Conservation (phyloP, 2,329 filamentous ascomycete species). For the Xylaria polymorpha region DNA sequence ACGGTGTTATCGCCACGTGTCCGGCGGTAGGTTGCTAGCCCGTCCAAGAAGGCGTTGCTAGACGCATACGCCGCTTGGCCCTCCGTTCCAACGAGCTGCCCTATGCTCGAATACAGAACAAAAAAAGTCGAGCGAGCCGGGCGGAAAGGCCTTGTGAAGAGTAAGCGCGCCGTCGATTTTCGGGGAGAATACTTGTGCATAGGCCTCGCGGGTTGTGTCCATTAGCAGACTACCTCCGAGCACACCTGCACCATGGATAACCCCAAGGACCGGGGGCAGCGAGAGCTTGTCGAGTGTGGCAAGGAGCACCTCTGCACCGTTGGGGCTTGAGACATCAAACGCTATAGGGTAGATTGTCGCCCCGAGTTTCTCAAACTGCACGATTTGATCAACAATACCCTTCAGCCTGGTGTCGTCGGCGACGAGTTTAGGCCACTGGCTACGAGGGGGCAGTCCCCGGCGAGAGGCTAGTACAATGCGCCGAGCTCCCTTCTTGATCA, state of each 20-base stretch:
- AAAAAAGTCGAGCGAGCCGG: constrained; percentile 50
- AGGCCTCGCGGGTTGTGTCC: constrained; percentile 47
- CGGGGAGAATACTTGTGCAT: constrained; percentile 50
- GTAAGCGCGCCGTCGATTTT: constrained; percentile 51
- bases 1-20: constrained; percentile 54
- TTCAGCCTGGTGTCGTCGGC: constrained; percentile 31
- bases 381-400: constrained; percentile 43
- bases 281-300: constrained; percentile 48
- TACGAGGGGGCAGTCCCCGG: constrained; percentile 51
- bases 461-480: constrained; percentile 56
- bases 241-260: constrained; percentile 56
- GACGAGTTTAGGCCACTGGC: constrained; percentile 43
- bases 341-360: constrained; percentile 50
- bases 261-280: constrained; percentile 54
- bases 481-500: constrained; percentile 55
- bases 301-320: constrained; percentile 42
- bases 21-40: constrained; percentile 47
- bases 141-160: constrained; percentile 47
- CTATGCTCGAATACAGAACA: constrained; percentile 49
- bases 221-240: constrained; percentile 53
- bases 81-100: constrained; percentile 40
- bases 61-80: constrained; percentile 48
- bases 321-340: constrained; percentile 50
- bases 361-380: constrained; percentile 49
- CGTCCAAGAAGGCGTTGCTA: constrained; percentile 52